Conservation (phyloP, 257 asterid genomes). For the Primulina tabacum region DNA sequence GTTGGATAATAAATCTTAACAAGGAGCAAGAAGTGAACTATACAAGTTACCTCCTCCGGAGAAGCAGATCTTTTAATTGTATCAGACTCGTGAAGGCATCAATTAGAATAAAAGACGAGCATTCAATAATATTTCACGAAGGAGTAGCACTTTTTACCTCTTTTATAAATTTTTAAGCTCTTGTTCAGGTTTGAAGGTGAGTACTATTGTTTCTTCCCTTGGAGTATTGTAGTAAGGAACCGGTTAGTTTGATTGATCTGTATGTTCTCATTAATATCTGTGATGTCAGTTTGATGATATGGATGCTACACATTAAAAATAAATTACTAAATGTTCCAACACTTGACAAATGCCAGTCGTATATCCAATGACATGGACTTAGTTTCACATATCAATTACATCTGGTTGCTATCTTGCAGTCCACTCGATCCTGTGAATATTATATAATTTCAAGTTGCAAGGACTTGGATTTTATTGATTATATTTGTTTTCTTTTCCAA, state of each 20-base stretch:
- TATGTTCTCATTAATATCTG: neutral
- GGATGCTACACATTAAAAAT: neutral
- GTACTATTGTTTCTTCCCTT: neutral
- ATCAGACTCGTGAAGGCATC: neutral
- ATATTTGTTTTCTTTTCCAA: neutral
- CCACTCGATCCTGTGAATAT: neutral
- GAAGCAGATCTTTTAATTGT: neutral
- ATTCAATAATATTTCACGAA: neutral
- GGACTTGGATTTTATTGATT: neutral
- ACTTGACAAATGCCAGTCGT: neutral
- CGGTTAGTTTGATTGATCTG: neutral
- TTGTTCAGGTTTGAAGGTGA: neutral
- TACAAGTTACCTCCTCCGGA: neutral
- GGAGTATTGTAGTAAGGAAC: neutral
- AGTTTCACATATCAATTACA: neutral
- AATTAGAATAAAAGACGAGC: neutral
- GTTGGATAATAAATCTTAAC: neutral
- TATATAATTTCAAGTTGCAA: neutral
- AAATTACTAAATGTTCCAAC: neutral
- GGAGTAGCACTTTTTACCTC: neutral
- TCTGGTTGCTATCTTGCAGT: neutral
- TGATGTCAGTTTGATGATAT: neutral
- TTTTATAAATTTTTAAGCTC: too few species aligned
- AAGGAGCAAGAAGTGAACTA: neutral
- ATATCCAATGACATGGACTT: neutral